Conservation (phyloP, 2,329 filamentous ascomycete genomes). For the Chaetothyriales sp. region DNA sequence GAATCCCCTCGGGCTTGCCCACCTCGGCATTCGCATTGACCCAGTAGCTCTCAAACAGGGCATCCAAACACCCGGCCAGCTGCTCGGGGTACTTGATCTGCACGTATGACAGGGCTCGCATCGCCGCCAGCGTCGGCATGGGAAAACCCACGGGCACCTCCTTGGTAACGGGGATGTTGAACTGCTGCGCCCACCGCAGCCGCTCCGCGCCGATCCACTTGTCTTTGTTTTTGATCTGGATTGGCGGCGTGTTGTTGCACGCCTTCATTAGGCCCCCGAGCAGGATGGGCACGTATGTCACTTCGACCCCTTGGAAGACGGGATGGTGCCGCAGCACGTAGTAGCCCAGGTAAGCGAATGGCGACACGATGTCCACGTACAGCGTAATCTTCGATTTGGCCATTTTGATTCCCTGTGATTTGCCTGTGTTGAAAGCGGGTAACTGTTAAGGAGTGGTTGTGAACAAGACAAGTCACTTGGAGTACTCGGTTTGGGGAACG, state of each 20-base stretch:
- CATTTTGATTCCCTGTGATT: too few species aligned
- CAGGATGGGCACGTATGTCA: conserved; percentile 46
- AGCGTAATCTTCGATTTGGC: conserved; percentile 35
- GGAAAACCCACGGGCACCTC: conserved; percentile 39
- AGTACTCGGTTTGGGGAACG: too few species aligned
- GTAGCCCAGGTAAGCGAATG: conserved; percentile 49
- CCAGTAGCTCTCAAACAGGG: conserved; percentile 41
- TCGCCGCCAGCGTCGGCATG: conserved; percentile 35
- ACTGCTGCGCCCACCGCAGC: conserved; percentile 38
- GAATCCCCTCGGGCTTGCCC: conserved; percentile 31
- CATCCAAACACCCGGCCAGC: conserved; percentile 30
- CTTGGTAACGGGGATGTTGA: conserved; percentile 40
- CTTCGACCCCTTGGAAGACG: conserved; percentile 40
- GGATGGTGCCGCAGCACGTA: conserved; percentile 38
- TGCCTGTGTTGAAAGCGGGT: too few species aligned
- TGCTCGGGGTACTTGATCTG: conserved; percentile 29
- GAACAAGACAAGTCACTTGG: too few species aligned
- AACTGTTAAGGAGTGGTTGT: too few species aligned
- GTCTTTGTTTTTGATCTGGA: conserved; percentile 49
- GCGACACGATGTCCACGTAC: conserved; percentile 46
- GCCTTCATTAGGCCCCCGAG: conserved; percentile 46
- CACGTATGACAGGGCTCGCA: conserved; percentile 41
- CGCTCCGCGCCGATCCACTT: conserved; percentile 44
- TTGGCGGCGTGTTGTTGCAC: conserved; percentile 41
- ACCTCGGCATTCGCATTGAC: conserved; percentile 28